Conservation (phyloP, 2,329 filamentous ascomycete species). For the Ramularia collo-cygni region DNA sequence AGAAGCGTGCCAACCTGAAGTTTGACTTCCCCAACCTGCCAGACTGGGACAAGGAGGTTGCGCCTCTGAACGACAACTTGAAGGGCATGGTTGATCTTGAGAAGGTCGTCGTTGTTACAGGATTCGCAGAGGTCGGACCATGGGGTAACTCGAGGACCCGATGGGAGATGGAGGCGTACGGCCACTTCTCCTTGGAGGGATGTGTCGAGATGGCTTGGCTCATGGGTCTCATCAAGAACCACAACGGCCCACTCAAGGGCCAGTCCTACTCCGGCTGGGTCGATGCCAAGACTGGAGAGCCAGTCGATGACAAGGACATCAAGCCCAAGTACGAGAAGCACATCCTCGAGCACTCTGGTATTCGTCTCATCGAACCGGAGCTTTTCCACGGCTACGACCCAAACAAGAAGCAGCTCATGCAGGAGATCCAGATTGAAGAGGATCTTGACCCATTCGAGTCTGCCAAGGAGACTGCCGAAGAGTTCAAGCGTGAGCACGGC, state of each 20-base stretch:
- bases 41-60: slow-evolving; percentile 84
- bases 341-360: slow-evolving; percentile 93
- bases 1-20: slow-evolving; percentile 95
- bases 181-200: slow-evolving; percentile 93
- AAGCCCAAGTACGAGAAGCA: slow-evolving; percentile 96
- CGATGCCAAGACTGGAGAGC: slow-evolving; percentile 86
- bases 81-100: slow-evolving; percentile 99
- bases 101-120: slow-evolving; percentile 94
- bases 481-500: slow-evolving; percentile 94
- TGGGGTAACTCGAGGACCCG: slow-evolving; percentile 98
- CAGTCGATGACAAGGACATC: slow-evolving; percentile 95
- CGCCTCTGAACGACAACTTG: slow-evolving; percentile 78
- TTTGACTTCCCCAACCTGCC: slow-evolving; percentile 89
- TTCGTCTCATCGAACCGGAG: slow-evolving; percentile 95
- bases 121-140: slow-evolving; percentile 90
- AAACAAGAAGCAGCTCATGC: slow-evolving; percentile 95
- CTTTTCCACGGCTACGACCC: slow-evolving; percentile 96
- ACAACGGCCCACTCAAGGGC: slow-evolving; percentile 93
- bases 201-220: slow-evolving; percentile 99
- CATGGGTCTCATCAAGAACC: slow-evolving; percentile 98
- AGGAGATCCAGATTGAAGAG: slow-evolving; percentile 95
- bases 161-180: slow-evolving; percentile 98
- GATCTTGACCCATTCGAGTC: slow-evolving; percentile 95
- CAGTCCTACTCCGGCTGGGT: slow-evolving; percentile 96
- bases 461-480: slow-evolving; percentile 92